These are phyloP conservation scores for Colletotrichum caudatum DNA, from an alignment of 2,329 filamentous ascomycete species.

Conservation along the genomic window DNA sequence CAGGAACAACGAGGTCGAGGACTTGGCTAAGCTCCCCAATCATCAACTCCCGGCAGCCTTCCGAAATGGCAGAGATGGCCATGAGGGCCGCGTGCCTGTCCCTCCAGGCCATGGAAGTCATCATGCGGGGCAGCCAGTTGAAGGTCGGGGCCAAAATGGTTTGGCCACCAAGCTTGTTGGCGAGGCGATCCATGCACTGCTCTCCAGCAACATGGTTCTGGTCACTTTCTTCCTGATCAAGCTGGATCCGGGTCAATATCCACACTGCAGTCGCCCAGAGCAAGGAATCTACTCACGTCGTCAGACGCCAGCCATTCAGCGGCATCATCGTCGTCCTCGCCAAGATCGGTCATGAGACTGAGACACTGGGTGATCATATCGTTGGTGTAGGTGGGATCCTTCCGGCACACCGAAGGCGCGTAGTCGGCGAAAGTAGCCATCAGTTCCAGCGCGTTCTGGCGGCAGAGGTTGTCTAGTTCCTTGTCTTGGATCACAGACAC, in stretches of 20 bases:
- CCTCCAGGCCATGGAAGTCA: constrained; percentile 93
- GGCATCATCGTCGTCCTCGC: constrained; percentile 93
- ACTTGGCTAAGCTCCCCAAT: constrained; percentile 94
- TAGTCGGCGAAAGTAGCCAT: constrained; percentile 99
- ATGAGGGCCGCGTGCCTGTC: constrained; percentile 97
- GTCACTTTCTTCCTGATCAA: constrained; percentile 96
- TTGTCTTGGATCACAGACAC: constrained; percentile 96
- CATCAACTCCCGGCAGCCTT: constrained; percentile 97
- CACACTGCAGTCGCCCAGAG: background rate
- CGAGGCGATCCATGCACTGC: constrained; percentile 97
- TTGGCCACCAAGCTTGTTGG: constrained; percentile 96
- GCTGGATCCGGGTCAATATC: constrained; percentile 60
- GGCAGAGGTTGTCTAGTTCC: constrained; percentile 87
- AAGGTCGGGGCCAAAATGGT: constrained; percentile 95
- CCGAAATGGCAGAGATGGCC: constrained; percentile 98
- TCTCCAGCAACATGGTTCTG: constrained; percentile 97
- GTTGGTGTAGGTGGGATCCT: constrained; percentile 89
- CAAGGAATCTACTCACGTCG: constrained; percentile 71
- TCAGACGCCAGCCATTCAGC: constrained; percentile 93
- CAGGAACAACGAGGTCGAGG: constrained; percentile 92
- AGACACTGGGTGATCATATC: constrained; percentile 99
- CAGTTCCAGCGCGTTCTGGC: constrained; percentile 94
- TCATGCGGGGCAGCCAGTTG: constrained; percentile 97
- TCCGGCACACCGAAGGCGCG: constrained; percentile 92
- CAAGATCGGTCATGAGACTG: constrained; percentile 97